Percentiles rank a stretch among this genome's conserved stretches.
Conservation (phyloP, 352 stramenopile genomes). For the Globisporangium canariense region DNA sequence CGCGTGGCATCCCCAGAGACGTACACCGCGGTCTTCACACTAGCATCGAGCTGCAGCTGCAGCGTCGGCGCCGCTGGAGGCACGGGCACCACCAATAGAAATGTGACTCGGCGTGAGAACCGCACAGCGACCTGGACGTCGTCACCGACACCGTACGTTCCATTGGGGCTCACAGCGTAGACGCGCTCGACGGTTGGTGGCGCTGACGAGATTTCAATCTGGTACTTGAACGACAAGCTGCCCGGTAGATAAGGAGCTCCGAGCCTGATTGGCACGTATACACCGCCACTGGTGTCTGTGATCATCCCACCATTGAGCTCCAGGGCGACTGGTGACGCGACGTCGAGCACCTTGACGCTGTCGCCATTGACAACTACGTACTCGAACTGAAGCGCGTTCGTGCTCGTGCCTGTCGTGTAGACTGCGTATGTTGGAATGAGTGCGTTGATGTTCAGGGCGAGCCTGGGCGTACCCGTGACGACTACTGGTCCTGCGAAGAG, state of each 20-base stretch:
- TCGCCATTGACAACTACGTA: slow-evolving; percentile 57
- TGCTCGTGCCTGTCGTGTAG: slow-evolving; percentile 54
- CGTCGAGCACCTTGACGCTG: slow-evolving; percentile 40
- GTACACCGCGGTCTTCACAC: slow-evolving; percentile 29
- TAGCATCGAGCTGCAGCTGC: slow-evolving; percentile 32
- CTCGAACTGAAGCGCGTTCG: slow-evolving; percentile 38
- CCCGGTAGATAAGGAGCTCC: slow-evolving; percentile 22
- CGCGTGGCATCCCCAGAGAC: slow-evolving; percentile 34
- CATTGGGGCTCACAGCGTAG: slow-evolving; percentile 26
- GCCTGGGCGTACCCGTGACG: slow-evolving; percentile 45
- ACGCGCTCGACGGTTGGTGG: slow-evolving; percentile 40
- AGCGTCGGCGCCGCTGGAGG: slow-evolving; percentile 23
- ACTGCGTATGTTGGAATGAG: slow-evolving; percentile 30
- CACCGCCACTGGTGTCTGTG: slow-evolving; percentile 30
- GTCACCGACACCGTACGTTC: slow-evolving; percentile 47
- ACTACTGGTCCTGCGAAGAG: slow-evolving; percentile 40
- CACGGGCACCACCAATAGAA: not conserved
- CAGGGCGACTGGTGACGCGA: slow-evolving; percentile 37
- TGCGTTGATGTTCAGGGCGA: slow-evolving; percentile 49
- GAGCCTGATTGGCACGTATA: slow-evolving; percentile 52
- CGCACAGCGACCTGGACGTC: slow-evolving; percentile 38
- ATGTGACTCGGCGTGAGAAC: slow-evolving; percentile 39
- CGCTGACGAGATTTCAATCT: slow-evolving; percentile 42
- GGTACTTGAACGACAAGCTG: slow-evolving; percentile 42
- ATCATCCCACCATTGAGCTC: slow-evolving; percentile 55